phyloP scores from a whole-genome alignment of 78 protist genomes.

The Polysphondylium violaceum region DNA sequence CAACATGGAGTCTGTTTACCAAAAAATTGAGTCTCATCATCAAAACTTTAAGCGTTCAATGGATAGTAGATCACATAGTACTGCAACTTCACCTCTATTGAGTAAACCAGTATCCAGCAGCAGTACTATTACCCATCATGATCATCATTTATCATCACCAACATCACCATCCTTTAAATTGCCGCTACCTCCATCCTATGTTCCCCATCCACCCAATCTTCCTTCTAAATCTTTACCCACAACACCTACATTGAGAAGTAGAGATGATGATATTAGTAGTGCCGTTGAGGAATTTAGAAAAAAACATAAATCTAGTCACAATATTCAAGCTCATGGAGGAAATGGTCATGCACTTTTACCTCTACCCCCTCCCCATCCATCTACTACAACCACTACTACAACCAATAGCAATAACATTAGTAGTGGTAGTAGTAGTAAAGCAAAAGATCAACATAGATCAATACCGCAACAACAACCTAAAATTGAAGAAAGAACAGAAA shows the following conservation, averaged over 20 bases:
- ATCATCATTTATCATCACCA: background rate
- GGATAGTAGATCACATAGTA: background rate
- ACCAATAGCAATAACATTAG: background rate
- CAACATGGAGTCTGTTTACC: slow-evolving; percentile 18
- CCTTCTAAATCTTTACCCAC: background rate
- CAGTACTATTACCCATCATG: background rate
- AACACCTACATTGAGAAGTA: background rate
- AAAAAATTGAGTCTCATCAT: slow-evolving; percentile 12
- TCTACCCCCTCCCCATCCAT: background rate
- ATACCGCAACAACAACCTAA: too few relatives aligned
- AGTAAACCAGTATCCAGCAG: background rate
- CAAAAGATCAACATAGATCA: background rate
- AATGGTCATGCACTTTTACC: background rate
- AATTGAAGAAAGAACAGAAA: background rate
- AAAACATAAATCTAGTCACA: too few relatives aligned
- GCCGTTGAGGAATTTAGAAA: too few relatives aligned
- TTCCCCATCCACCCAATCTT: background rate
- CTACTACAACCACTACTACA: background rate
- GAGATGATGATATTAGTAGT: too few relatives aligned
- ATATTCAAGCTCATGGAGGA: background rate
- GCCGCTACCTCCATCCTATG: background rate
- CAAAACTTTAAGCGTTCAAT: slow-evolving; percentile 5
- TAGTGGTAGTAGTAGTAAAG: too few relatives aligned
- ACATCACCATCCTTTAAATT: background rate
- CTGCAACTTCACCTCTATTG: background rate